Percentiles rank a stretch among this genome's conserved stretches.
Evolutionary conservation across 805 yeast genomes (phyloP).

Genomic region (Saccharomyces cerevisiae): DNA sequence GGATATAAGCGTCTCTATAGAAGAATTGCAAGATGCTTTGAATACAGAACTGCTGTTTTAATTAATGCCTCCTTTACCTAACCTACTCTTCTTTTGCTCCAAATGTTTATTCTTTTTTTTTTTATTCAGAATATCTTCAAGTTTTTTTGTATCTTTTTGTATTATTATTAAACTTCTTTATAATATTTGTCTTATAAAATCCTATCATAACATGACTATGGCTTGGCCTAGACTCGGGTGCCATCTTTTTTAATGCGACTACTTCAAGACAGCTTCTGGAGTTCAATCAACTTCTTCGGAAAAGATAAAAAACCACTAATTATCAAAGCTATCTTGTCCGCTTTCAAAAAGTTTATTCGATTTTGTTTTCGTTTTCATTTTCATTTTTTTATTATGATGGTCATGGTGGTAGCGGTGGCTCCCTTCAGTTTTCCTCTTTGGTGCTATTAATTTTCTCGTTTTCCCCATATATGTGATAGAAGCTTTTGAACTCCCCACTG

Average conservation of each 20-base stretch:
- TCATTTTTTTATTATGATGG: no score
- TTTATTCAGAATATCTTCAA: background rate
- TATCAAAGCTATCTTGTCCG: constrained; percentile 18
- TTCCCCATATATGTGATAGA: constrained; percentile 49
- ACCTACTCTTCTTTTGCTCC: background rate
- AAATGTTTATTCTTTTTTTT: background rate
- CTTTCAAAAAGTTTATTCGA: constrained; percentile 12
- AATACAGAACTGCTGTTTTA: constrained; percentile 21
- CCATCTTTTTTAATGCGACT: background rate
- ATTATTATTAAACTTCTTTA: background rate
- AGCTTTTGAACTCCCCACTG: constrained; percentile 48
- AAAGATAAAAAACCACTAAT: background rate
- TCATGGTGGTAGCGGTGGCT: background rate
- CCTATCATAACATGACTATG: background rate
- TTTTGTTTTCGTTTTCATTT: background rate
- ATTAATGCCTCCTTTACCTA: background rate
- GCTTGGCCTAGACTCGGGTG: background rate
- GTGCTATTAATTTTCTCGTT: constrained; percentile 27
- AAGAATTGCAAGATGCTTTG: constrained; percentile 26
- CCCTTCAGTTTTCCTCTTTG: constrained; percentile 9
- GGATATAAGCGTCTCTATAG: constrained; percentile 14
- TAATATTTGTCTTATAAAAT: background rate
- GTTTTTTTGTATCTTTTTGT: background rate
- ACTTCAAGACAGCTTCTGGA: background rate
- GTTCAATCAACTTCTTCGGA: background rate